A percentile compares a stretch with the other conserved stretches of the same genome.
phyloP scores from a whole-genome alignment of 179 eudicot species.

The Carnegiea gigantea region DNA sequence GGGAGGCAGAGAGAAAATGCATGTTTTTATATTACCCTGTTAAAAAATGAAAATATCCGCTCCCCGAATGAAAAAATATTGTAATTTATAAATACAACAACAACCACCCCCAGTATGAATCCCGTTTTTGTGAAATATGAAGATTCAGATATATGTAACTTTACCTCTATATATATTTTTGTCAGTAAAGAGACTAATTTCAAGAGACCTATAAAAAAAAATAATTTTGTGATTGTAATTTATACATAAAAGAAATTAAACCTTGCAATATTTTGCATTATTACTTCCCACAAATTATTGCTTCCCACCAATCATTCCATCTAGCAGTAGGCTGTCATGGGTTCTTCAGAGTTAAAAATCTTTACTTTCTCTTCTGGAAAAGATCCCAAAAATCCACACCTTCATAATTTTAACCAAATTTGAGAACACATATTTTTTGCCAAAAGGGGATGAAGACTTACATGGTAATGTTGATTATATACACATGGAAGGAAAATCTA shows the following conservation, averaged over 20 bases:
- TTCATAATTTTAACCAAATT: conserved; percentile 10
- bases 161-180: too few species aligned
- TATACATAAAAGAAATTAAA: background rate
- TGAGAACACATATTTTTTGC: background rate
- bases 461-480: conserved; percentile 14
- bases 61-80: background rate
- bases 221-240: background rate
- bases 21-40: background rate
- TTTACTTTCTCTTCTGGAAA: conserved; percentile 13
- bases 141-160: too few species aligned
- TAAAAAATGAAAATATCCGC: background rate
- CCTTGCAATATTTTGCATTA: background rate
- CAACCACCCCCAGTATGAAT: too few species aligned
- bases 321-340: conserved; percentile 20
- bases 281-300: background rate
- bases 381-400: conserved; percentile 23
- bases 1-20: background rate
- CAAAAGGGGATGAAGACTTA: conserved; percentile 2
- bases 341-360: conserved; percentile 9
- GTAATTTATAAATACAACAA: too few species aligned
- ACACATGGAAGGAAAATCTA: background rate
- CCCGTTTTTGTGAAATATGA: too few species aligned
- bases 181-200: too few species aligned
- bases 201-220: too few species aligned
- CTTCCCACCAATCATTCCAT: conserved; percentile 6